A percentile compares a stretch with the other conserved stretches of the same genome.
phyloP scores from a whole-genome alignment of 2,329 filamentous ascomycete genomes.

The Aspergillus hortae region DNA sequence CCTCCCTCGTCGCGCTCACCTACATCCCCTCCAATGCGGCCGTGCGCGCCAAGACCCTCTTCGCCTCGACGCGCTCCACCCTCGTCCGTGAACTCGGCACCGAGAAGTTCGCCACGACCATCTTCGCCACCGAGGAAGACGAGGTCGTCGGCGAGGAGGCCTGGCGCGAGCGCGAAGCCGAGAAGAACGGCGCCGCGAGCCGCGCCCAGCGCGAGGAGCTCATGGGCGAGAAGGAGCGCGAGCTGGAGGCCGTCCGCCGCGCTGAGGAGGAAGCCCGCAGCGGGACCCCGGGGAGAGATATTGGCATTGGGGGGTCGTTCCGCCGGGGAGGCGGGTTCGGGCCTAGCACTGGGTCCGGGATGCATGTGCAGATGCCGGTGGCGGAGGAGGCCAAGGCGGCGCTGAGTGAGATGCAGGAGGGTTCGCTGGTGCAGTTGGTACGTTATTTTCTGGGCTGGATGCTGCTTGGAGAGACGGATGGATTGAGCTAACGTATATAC shows the following conservation, averaged over 20 bases:
- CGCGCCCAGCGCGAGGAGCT: slow-evolving; percentile 43
- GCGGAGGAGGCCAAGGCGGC: slow-evolving; percentile 53
- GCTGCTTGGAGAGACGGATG: neutral
- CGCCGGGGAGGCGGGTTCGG: slow-evolving; percentile 12
- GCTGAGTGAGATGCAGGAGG: slow-evolving; percentile 39
- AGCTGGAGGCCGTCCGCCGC: slow-evolving; percentile 54
- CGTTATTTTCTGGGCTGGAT: slow-evolving; percentile 14
- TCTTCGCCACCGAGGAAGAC: slow-evolving; percentile 58
- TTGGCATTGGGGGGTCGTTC: slow-evolving; percentile 43
- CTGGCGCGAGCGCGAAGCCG: slow-evolving; percentile 51
- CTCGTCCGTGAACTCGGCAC: slow-evolving; percentile 58
- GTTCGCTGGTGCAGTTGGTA: slow-evolving; percentile 50
- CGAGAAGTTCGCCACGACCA: slow-evolving; percentile 56
- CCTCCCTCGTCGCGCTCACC: slow-evolving; percentile 51
- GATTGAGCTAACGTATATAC: slow-evolving; percentile 22
- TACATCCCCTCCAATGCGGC: slow-evolving; percentile 62
- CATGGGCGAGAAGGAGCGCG: slow-evolving; percentile 60
- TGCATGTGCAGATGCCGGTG: slow-evolving; percentile 49
- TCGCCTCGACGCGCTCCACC: slow-evolving; percentile 61
- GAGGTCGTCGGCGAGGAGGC: slow-evolving; percentile 55
- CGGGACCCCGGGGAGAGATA: slow-evolving; percentile 50
- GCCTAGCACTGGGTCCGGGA: slow-evolving; percentile 31
- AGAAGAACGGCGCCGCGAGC: slow-evolving; percentile 28
- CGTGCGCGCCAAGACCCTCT: slow-evolving; percentile 64
- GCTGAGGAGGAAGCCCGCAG: slow-evolving; percentile 57